These are phyloP conservation scores for Phialemoniopsis sp. DNA, from an alignment of 2,329 filamentous ascomycete genomes.

Conservation along the genomic window DNA sequence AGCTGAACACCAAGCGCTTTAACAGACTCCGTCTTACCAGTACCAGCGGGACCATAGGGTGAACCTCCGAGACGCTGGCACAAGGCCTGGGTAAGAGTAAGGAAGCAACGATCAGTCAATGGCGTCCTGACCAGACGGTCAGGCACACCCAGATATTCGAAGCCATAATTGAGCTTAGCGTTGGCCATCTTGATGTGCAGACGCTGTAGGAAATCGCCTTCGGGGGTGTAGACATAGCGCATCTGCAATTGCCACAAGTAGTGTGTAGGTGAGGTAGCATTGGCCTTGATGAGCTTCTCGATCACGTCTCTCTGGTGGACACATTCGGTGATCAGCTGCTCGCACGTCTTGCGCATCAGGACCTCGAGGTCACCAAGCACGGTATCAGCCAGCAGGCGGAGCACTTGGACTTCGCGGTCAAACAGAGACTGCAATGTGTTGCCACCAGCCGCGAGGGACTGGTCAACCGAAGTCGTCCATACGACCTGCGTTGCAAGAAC, in stretches of 20 bases:
- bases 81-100: slow-evolving; percentile 92
- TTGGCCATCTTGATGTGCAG: slow-evolving; percentile 96
- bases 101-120: slow-evolving; percentile 95
- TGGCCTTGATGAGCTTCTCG: slow-evolving; percentile 73
- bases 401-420: slow-evolving; percentile 77
- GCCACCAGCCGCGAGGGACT: slow-evolving; percentile 69
- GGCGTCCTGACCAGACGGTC: slow-evolving; percentile 95
- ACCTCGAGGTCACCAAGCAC: slow-evolving; percentile 86
- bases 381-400: slow-evolving; percentile 80
- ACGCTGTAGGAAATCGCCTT: slow-evolving; percentile 77
- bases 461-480: slow-evolving; percentile 87
- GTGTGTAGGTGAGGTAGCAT: slow-evolving; percentile 72
- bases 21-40: slow-evolving; percentile 98
- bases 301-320: slow-evolving; percentile 96
- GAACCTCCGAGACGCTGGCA: slow-evolving; percentile 95
- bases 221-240: slow-evolving; percentile 85
- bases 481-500: slow-evolving; percentile 90
- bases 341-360: slow-evolving; percentile 91
- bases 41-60: slow-evolving; percentile 94
- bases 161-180: slow-evolving; percentile 90
- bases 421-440: slow-evolving; percentile 66
- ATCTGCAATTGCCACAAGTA: slow-evolving; percentile 95
- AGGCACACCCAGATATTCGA: slow-evolving; percentile 94
- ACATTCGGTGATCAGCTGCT: slow-evolving; percentile 97
- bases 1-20: slow-evolving; percentile 96